Base-by-base conservation (phyloP, 257 asterid genomes). In the Nicotiana tabacum region DNA sequence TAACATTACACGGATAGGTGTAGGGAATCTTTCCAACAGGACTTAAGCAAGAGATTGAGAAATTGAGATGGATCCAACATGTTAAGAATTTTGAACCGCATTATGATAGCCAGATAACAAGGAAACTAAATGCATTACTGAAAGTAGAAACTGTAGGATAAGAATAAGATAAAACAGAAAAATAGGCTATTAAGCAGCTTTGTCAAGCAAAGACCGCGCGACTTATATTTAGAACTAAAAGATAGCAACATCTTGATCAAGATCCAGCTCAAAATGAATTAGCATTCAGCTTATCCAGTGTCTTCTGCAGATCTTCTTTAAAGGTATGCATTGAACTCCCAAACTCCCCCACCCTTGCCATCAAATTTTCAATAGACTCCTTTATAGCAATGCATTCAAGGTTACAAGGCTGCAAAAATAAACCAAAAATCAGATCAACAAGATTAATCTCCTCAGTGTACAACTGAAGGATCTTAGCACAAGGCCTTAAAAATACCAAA, bases 351-450 rank as follows among this genome's bases (percentile, higher is more conserved):
- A 74, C 43, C 27, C n/a, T 24, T 11, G n/a, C 13, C 62, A 13
- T 48, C 62, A 46, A 0, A 21, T 18, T 1, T 2, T 0, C 24
- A 9, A 57, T 1, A 57, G 9, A 0, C 24, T 57, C 24, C 24
- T 57, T 57, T 17, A 6, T 17, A 57, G 62, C 62, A 17, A 10
- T 57, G 24, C 64, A 74, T 1, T 48, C 64, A 24, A 43, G 11
- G 1, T 74, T 74, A 57, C 80, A 74, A n/a, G 15, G 46, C 80
- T 48, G 80, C 80, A 74, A 15, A 48, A 48, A 51, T 48, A 3
- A 74, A 74, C 3, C 1, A 0, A 6, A 15, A 1, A 27, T 15
- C 10, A 76, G 39, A 8, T 13, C 4, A 29, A 8, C 43, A 76
- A 0, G 2, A 15, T 0, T 4, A 21, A 0, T 2, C 16, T 5